A percentile compares a stretch with the other conserved stretches of the same genome.
These are phyloP conservation scores for Gossypium arboreum DNA, from an alignment of 345 rosid genomes.

Conservation along the genomic window DNA sequence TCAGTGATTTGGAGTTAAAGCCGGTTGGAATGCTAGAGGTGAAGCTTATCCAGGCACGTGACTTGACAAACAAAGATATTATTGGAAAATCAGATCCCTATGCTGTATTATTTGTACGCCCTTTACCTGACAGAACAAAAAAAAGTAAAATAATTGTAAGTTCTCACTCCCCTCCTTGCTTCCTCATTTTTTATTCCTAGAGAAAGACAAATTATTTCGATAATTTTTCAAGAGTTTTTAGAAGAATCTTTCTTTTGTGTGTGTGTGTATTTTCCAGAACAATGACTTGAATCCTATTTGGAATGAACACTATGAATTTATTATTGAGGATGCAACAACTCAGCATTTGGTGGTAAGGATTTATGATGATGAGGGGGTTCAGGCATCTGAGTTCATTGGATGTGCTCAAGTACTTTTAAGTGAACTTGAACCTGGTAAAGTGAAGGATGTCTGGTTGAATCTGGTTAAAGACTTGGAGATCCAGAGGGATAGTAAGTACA, in stretches of 20 bases:
- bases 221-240: constrained; percentile 1
- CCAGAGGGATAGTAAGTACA: constrained; percentile 82
- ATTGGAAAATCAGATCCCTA: constrained; percentile 97
- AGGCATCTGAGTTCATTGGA: constrained; percentile 80
- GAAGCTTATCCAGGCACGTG: constrained; percentile 96
- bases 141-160: constrained; percentile 84
- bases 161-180: constrained; percentile 1
- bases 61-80: constrained; percentile 85
- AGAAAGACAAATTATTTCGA: not conserved
- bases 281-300: constrained; percentile 93
- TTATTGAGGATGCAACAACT: constrained; percentile 82
- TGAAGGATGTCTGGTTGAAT: constrained; percentile 96
- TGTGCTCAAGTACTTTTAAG: constrained; percentile 72
- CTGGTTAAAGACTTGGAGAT: constrained; percentile 93
- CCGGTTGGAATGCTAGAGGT: constrained; percentile 88
- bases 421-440: constrained; percentile 95
- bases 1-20: constrained; percentile 87
- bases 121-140: constrained; percentile 68
- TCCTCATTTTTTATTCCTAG: not conserved
- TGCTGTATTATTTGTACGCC: constrained; percentile 72
- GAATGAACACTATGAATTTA: constrained; percentile 94
- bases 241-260: constrained; percentile 3
- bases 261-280: constrained; percentile 42
- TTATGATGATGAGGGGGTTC: constrained; percentile 92
- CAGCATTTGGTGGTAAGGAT: constrained; percentile 85